phyloP scores from a whole-genome alignment of 306 rosid species.

The Glycine tomentella region DNA sequence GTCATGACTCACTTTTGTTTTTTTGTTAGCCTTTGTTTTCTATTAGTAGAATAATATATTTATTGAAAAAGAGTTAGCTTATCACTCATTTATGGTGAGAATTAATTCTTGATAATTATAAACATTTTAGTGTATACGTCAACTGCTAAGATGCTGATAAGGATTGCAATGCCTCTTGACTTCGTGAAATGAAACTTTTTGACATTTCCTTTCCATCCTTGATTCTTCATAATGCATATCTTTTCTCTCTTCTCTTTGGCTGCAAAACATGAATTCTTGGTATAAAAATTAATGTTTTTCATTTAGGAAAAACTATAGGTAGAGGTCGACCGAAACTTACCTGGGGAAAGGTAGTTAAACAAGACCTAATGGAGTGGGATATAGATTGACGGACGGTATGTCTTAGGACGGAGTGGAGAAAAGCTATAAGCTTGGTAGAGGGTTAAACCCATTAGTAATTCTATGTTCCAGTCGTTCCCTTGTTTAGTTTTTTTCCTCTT shows the following conservation, averaged over 20 bases:
- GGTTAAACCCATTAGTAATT: too few relatives aligned
- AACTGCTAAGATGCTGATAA: slow-evolving; percentile 34
- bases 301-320: too few relatives aligned
- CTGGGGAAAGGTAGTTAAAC: too few relatives aligned
- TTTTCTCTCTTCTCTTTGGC: slow-evolving; percentile 21
- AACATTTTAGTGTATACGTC: slow-evolving; percentile 14
- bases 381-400: too few relatives aligned
- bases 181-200: not conserved
- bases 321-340: too few relatives aligned
- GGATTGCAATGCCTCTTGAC: slow-evolving; percentile 11
- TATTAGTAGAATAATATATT: slow-evolving; percentile 20
- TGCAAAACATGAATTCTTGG: not conserved
- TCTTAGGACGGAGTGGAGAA: too few relatives aligned
- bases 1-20: slow-evolving; percentile 22
- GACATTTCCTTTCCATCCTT: not conserved
- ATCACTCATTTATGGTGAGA: slow-evolving; percentile 8
- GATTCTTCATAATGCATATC: not conserved
- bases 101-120: slow-evolving; percentile 29
- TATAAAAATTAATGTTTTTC: not conserved
- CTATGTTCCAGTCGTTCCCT: too few relatives aligned
- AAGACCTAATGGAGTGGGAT: too few relatives aligned
- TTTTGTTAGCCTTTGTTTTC: slow-evolving; percentile 38
- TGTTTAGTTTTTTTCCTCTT: too few relatives aligned
- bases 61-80: slow-evolving; percentile 19
- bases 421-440: too few relatives aligned